phyloP scores from a whole-genome alignment of 1,284 basidiomycete species.

The Cryptococcus deneoformans region DNA sequence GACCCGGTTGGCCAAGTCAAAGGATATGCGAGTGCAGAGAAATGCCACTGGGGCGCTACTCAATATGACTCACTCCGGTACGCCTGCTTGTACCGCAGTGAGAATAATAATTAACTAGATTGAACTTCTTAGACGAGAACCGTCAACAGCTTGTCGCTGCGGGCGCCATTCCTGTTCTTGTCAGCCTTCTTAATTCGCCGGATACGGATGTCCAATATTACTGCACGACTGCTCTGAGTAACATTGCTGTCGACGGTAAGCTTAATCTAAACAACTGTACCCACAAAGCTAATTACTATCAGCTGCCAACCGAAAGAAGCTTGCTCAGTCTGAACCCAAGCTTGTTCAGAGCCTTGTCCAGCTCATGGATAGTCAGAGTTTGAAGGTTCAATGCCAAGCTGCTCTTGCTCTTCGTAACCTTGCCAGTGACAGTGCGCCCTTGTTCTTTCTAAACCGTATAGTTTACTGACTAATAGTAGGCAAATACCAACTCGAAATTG shows the following conservation, averaged over 20 bases:
- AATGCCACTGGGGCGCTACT: conserved; percentile 97
- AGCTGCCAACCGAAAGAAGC: conserved; percentile 90
- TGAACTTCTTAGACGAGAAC: conserved; percentile 74
- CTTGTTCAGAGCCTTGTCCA: conserved; percentile 91
- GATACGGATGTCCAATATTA: conserved; percentile 99
- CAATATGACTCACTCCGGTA: conserved; percentile 99
- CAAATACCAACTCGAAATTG: conserved; percentile 99
- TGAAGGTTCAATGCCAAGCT: conserved; percentile 99
- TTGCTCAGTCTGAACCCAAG: conserved; percentile 92
- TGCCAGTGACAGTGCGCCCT: conserved; percentile 81
- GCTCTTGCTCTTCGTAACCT: conserved; percentile 95
- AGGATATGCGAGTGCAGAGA: conserved; percentile 98
- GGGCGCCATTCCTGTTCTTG: conserved; percentile 96
- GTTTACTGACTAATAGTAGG: conserved; percentile 55
- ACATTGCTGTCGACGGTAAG: conserved; percentile 94
- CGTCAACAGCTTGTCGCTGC: conserved; percentile 98
- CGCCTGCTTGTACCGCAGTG: conserved; percentile 24
- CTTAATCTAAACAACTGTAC: background rate
- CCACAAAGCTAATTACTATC: background rate
- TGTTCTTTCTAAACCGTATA: background rate
- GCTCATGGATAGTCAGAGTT: conserved; percentile 94
- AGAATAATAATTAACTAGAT: too few species aligned
- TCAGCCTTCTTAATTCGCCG: conserved; percentile 90
- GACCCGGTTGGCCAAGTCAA: conserved; percentile 92
- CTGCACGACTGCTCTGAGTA: conserved; percentile 97